Evolutionary conservation across 805 yeast genomes (phyloP).

Genomic region (Ascoidea asiatica): DNA sequence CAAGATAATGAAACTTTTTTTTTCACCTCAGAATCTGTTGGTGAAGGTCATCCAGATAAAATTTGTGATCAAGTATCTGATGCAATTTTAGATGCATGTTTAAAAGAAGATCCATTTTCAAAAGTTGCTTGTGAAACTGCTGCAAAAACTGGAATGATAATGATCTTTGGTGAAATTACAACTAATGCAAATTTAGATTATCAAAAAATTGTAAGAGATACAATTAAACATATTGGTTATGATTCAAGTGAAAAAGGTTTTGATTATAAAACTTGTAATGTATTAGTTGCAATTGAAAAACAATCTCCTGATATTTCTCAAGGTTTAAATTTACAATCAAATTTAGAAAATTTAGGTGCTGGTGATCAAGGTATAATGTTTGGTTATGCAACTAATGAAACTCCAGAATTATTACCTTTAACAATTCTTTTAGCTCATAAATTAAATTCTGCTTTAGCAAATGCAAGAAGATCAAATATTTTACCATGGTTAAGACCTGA

Average conservation of each 20-base stretch:
- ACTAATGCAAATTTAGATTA: slow-evolving; percentile 90
- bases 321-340: slow-evolving; percentile 94
- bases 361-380: slow-evolving; percentile 99
- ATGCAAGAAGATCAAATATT: slow-evolving; percentile 92
- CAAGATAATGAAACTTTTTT: slow-evolving; percentile 30
- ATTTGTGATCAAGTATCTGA: slow-evolving; percentile 98
- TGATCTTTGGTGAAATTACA: slow-evolving; percentile 99
- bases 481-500: slow-evolving; percentile 98
- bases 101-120: slow-evolving; percentile 89
- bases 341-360: slow-evolving; percentile 94
- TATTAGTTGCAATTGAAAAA: slow-evolving; percentile 96
- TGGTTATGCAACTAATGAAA: slow-evolving; percentile 98
- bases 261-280: slow-evolving; percentile 99
- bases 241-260: slow-evolving; percentile 93
- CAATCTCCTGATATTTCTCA: slow-evolving; percentile 99
- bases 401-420: slow-evolving; percentile 94
- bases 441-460: slow-evolving; percentile 92
- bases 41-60: slow-evolving; percentile 93
- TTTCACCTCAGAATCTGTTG: slow-evolving; percentile 80
- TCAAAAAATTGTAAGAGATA: slow-evolving; percentile 96
- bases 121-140: slow-evolving; percentile 99
- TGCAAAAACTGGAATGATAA: slow-evolving; percentile 97
- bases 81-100: slow-evolving; percentile 96
- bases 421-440: slow-evolving; percentile 90
- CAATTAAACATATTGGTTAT: slow-evolving; percentile 97